Conservation (phyloP, 768 basidiomycete species). For the Lyophyllum decastes region DNA sequence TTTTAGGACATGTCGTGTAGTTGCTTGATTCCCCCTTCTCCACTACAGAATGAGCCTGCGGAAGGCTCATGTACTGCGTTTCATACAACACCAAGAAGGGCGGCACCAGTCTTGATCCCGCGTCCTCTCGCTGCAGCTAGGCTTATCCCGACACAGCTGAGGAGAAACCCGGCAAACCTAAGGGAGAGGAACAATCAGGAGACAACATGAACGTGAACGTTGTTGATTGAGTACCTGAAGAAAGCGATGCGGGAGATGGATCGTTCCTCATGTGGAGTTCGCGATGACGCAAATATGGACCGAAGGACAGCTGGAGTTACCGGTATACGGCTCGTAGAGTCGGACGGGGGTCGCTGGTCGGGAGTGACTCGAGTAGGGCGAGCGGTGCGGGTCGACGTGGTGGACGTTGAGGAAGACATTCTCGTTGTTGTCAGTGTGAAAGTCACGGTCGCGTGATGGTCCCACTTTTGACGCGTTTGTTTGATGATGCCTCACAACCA, state of each 20-base stretch:
- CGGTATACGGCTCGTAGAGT: conserved; percentile 65
- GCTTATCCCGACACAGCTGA: conserved; percentile 82
- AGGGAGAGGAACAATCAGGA: neutral
- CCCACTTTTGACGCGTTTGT: neutral
- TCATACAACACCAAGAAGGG: conserved; percentile 63
- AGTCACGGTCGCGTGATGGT: conserved; percentile 20
- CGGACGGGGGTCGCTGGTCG: conserved; percentile 40
- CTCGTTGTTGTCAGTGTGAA: neutral
- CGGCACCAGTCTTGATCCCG: conserved; percentile 65
- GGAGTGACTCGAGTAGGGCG: conserved; percentile 33
- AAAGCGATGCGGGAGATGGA: conserved; percentile 85
- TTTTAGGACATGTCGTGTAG: conserved; percentile 25
- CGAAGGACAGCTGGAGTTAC: conserved; percentile 82
- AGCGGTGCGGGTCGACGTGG: conserved; percentile 48
- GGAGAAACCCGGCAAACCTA: conserved; percentile 80
- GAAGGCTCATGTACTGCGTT: conserved; percentile 13
- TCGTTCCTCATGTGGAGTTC: conserved; percentile 79
- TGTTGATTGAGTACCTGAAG: conserved; percentile 58
- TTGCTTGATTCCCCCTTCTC: conserved; percentile 24
- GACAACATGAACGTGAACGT: neutral
- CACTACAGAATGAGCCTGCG: conserved; percentile 18
- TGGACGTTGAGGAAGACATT: conserved; percentile 54
- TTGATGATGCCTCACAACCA: neutral
- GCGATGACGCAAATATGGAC: conserved; percentile 85
- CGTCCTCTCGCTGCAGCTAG: conserved; percentile 71